These are phyloP conservation scores for Sphagnum contortum DNA, from an alignment of 225 moss, liverwort and hornwort species.

Conservation along the genomic window DNA sequence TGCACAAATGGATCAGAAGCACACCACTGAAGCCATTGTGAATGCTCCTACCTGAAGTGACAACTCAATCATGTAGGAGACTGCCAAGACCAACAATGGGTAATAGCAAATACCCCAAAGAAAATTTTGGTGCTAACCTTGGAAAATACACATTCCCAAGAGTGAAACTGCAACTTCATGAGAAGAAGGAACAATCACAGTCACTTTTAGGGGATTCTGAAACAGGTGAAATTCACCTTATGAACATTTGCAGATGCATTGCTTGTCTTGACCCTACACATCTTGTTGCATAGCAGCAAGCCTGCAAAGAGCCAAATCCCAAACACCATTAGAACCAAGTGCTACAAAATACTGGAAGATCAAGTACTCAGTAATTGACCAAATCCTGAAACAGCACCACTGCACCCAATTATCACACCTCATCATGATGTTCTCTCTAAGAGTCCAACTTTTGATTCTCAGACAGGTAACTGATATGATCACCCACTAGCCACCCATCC, in stretches of 20 bases:
- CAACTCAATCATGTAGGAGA: neutral
- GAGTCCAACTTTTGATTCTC: too few relatives aligned
- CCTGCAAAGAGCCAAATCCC: constrained; percentile 27
- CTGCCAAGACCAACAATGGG: too few relatives aligned
- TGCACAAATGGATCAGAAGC: constrained; percentile 60
- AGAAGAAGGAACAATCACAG: neutral
- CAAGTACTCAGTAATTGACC: too few relatives aligned
- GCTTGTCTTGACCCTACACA: constrained; percentile 75
- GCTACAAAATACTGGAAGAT: too few relatives aligned
- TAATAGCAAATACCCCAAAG: neutral
- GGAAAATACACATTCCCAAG: neutral
- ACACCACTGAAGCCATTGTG: constrained; percentile 73
- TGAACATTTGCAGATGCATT: constrained; percentile 61
- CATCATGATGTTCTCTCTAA: too few relatives aligned
- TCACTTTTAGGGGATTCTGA: too few relatives aligned
- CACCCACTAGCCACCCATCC: too few relatives aligned
- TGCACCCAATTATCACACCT: too few relatives aligned
- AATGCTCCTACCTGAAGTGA: constrained; percentile 59
- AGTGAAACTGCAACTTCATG: neutral
- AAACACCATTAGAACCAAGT: neutral
- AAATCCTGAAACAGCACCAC: too few relatives aligned
- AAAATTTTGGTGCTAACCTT: neutral
- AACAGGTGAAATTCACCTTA: constrained; percentile 29
- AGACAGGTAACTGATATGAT: too few relatives aligned
- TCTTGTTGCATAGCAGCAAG: constrained; percentile 65